Percentiles rank a stretch among this genome's conserved stretches.
Evolutionary conservation across 345 rosid species (phyloP).

Genomic region (Salix udensis): DNA sequence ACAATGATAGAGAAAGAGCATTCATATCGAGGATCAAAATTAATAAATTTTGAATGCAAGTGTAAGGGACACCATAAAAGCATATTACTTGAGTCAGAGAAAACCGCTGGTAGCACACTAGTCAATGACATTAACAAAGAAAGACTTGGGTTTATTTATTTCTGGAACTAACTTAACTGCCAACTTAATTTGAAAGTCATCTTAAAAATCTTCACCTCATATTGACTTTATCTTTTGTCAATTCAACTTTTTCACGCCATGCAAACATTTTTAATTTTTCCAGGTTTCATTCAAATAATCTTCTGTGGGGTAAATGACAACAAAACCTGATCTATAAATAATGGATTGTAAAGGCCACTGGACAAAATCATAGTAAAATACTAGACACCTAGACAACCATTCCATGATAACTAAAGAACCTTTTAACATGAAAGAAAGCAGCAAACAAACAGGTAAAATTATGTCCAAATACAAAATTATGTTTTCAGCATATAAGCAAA

Average conservation of each 20-base stretch:
- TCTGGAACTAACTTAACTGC: neutral
- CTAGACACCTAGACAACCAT: neutral
- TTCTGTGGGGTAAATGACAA: neutral
- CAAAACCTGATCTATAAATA: neutral
- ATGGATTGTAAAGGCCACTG: neutral
- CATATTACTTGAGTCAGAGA: neutral
- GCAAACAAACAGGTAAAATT: conserved; percentile 13
- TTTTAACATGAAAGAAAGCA: neutral
- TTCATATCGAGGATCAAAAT: neutral
- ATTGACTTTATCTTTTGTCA: too few relatives aligned
- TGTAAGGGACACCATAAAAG: neutral
- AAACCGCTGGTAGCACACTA: neutral
- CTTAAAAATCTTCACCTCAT: neutral
- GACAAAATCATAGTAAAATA: neutral
- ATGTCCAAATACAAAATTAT: conserved; percentile 8
- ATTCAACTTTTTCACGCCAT: neutral
- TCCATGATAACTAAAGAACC: neutral
- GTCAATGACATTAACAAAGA: neutral
- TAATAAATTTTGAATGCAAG: neutral
- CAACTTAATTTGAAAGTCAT: neutral
- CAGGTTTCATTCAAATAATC: neutral
- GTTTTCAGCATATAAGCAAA: conserved; percentile 7
- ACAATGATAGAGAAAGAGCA: neutral
- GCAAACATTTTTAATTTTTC: neutral
- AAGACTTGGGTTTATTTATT: neutral